phyloP scores from a whole-genome alignment of 148 eudicot species.

The Persicaria tinctoria region DNA sequence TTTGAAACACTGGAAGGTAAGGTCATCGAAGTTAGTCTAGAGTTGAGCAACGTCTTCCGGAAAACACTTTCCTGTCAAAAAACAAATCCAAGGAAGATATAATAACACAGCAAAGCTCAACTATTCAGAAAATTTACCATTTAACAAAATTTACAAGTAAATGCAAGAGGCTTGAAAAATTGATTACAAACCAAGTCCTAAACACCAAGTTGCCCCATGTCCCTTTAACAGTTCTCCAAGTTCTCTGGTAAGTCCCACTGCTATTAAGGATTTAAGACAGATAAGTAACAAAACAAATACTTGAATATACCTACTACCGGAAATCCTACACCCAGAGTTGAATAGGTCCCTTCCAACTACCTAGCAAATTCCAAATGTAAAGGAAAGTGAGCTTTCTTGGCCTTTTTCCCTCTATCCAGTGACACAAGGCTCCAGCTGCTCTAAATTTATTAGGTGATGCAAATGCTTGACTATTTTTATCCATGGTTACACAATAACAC shows the following conservation, averaged over 20 bases:
- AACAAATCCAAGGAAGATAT: not conserved
- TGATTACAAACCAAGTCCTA: not conserved
- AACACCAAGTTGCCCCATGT: not conserved
- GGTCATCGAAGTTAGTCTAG: slow-evolving; percentile 57
- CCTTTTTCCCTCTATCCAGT: no score
- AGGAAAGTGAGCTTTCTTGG: no score
- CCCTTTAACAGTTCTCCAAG: no score
- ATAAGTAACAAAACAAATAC: no score
- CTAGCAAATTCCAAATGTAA: not conserved
- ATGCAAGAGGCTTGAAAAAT: not conserved
- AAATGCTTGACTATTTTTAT: not conserved
- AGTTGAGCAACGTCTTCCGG: slow-evolving; percentile 49
- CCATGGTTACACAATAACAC: not conserved
- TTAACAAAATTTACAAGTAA: not conserved
- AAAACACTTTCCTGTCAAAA: slow-evolving; percentile 41
- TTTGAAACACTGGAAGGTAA: slow-evolving; percentile 31
- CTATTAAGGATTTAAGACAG: no score
- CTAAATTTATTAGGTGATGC: no score
- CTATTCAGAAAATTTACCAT: not conserved
- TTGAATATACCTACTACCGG: no score
- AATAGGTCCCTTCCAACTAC: no score
- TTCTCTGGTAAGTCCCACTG: no score
- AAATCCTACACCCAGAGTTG: no score
- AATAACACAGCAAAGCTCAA: not conserved
- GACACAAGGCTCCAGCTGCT: no score